Evolutionary conservation across 2,329 filamentous ascomycete species (phyloP).

Genomic region (Teratosphaeria destructans): DNA sequence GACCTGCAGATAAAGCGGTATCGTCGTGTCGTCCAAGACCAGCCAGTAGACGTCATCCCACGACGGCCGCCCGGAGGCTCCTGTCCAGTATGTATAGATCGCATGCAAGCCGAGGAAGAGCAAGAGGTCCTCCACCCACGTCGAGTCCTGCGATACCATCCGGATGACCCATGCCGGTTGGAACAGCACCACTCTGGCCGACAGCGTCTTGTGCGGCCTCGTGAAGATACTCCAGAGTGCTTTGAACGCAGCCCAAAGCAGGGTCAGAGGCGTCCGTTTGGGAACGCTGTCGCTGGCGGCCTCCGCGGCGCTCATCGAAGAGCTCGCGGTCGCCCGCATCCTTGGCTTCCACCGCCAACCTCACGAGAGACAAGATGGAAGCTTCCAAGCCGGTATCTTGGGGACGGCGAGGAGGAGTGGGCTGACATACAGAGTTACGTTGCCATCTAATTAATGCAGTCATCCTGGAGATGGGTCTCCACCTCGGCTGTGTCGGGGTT

Average conservation of each 20-base stretch:
- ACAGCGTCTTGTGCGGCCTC: slow-evolving; percentile 19
- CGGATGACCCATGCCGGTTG: slow-evolving; percentile 22
- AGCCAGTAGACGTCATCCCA: slow-evolving; percentile 5
- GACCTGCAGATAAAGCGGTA: slow-evolving; percentile 16
- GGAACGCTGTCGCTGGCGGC: slow-evolving; percentile 1
- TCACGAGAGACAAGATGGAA: neutral
- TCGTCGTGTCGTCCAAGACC: slow-evolving; percentile 8
- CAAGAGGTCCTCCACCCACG: slow-evolving; percentile 18
- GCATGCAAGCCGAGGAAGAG: slow-evolving; percentile 15
- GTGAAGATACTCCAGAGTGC: slow-evolving; percentile 24
- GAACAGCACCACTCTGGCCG: slow-evolving; percentile 18
- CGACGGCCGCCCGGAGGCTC: slow-evolving; percentile 13
- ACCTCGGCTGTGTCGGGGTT: neutral
- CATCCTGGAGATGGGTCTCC: neutral
- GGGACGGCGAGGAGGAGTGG: neutral
- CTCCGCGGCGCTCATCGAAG: neutral
- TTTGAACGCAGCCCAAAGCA: slow-evolving; percentile 17
- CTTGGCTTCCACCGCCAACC: neutral
- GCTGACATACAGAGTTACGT: neutral
- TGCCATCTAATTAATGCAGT: neutral
- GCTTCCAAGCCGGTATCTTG: neutral
- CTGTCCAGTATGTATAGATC: slow-evolving; percentile 14
- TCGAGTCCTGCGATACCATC: slow-evolving; percentile 10
- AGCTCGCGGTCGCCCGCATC: slow-evolving; percentile 1
- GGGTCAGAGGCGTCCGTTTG: slow-evolving; percentile 7